Evolutionary conservation across 2,329 filamentous ascomycete genomes (phyloP), one percentile per base, ranked within the genome.

Genomic region (Davidsoniella eucalypti): DNA sequence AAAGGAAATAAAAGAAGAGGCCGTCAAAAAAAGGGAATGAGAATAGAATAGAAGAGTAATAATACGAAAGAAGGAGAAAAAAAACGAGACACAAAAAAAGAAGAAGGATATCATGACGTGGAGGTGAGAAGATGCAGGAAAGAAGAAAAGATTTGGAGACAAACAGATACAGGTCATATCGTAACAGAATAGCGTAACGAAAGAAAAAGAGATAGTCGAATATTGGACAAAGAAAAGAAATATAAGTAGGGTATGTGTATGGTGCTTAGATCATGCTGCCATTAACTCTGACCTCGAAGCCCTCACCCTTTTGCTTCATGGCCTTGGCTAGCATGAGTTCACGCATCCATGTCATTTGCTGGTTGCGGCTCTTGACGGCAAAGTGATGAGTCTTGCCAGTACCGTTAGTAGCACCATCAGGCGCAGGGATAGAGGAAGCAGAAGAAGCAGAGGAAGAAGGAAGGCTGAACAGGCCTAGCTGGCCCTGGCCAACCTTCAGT

Each of bases 311-410:
- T 65, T 87, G 82, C 69, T 81, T 84, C 61, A 87, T 69, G 16
- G 86, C 86, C 69, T 92, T 92, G 49, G 86, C 86, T 43, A 93
- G 76, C 86, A 93, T 93, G 54, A 93, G 69, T 72, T 93, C 86
- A 50, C 86, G 74, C 86, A 93, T 93, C 92, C 92, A 98, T 63
- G 95, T 90, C 59, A 96, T 95, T 54, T 90, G 76, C 62, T 95
- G 85, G 61, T 95, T 86, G 12, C 87, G 76, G 58, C 73, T 78
- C 66, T 82, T 83, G 57, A 95, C 90, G 0, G 90, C 86, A 62
- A 96, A 96, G 63, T 96, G 87, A 61, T 96, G 90, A 42, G 85
- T 84, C 72, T 94, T 95, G 58, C 78, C 78, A 9, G 75, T 78
- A 51, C 75, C 76, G 54, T 80, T 79, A 55, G 66, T 67, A 23